A percentile compares a stretch with the other conserved stretches of the same genome.
These are phyloP conservation scores for Pseudogymnoascus sp. DNA, from an alignment of 2,329 filamentous ascomycete genomes.

Conservation along the genomic window DNA sequence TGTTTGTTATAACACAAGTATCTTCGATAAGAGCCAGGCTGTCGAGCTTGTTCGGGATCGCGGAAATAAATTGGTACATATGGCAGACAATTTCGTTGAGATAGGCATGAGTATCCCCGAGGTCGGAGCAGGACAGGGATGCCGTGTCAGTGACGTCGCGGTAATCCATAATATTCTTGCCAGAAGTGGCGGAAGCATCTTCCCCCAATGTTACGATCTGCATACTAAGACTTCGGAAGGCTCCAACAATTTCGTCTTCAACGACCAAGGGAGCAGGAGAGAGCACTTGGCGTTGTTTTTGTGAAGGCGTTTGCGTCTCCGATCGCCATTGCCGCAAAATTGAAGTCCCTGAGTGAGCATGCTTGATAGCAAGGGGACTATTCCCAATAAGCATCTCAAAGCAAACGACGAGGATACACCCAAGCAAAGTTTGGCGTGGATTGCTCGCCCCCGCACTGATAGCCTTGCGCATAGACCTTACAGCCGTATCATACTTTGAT, in stretches of 20 bases:
- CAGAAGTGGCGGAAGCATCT: constrained; percentile 8
- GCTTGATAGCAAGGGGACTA: constrained; percentile 1
- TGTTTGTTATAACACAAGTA: background rate
- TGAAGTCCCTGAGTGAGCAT: constrained; percentile 10
- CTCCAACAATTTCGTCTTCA: constrained; percentile 22
- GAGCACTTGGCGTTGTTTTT: background rate
- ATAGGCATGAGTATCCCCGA: constrained; percentile 17
- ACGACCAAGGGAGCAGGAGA: constrained; percentile 13
- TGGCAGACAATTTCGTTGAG: constrained; percentile 20
- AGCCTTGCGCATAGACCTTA: constrained; percentile 2
- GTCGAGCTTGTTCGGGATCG: background rate
- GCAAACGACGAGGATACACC: constrained; percentile 21
- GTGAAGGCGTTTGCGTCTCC: background rate
- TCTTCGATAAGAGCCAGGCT: background rate
- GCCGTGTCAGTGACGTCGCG: constrained; percentile 11
- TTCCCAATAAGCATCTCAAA: constrained; percentile 17
- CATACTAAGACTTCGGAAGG: constrained; percentile 20
- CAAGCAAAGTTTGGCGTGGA: constrained; percentile 1
- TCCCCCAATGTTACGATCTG: constrained; percentile 14
- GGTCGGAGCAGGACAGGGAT: constrained; percentile 15
- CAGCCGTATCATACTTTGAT: constrained; percentile 10
- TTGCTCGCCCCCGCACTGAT: background rate
- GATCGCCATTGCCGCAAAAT: constrained; percentile 8
- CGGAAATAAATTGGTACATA: constrained; percentile 19
- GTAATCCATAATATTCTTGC: background rate